Evolutionary conservation across 2,329 filamentous ascomycete genomes (phyloP), one percentile per base, ranked within the genome.

Genomic region (Penicillium freii): DNA sequence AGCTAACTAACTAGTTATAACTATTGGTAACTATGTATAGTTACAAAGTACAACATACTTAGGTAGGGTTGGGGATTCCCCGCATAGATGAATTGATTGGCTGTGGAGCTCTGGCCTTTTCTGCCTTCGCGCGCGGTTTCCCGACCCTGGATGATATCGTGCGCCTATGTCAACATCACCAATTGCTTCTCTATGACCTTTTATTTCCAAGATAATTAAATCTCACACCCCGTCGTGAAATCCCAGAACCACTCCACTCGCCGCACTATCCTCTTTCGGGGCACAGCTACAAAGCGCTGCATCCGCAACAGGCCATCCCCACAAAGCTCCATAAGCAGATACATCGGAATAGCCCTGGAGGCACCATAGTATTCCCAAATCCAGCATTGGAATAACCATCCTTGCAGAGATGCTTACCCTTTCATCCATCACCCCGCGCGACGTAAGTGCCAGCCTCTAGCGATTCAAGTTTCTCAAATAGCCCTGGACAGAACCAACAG

Each of bases 391-490:
- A 27, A 15, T 19, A 17, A 38, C 17, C 11, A 21, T 31, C 13
- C 25, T 19, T 19, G 17, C 48, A 52, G 60, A 21, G 39, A 73
- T 87, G 82, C 82, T 88, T 64, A 82, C 86, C 48, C 81, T 90
- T 17, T 87, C 87, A 46, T 84, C 86, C 60, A 81, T 91, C 58
- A 83, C 85, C 19, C 88, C 88, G 50, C 85, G 86, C 75, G 87
- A 91, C 69, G 88, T 90, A 80, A 71, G 82, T 72, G 49, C 33
- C 54, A 43, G 17, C 3, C 34, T 17, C n/a, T 38, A 9, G 17
- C 23, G 29, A 51, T 15, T 21, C 29, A 29, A 25, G 19, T 23
- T 21, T 51, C 6, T 33, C 51, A 60, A 47, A 50, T 67, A 71
- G 5, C 9, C 25, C 42, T 6, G 9, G 42, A 29, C 60, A 70